Conservation (phyloP, 73 alveolate genomes). For the Paramecium octaurelia region DNA sequence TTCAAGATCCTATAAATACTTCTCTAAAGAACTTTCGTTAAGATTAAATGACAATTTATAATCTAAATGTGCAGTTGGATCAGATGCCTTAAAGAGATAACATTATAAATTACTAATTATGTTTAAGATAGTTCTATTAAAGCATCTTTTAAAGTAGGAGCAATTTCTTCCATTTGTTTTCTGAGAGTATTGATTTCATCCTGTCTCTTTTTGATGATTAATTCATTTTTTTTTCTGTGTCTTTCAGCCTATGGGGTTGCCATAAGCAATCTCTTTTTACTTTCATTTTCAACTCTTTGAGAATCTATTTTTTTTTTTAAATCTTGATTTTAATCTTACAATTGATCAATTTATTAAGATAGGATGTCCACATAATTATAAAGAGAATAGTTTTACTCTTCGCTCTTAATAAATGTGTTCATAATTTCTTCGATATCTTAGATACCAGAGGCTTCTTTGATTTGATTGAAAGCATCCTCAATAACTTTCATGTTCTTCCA, state of each 20-base stretch:
- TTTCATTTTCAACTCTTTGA: constrained; percentile 54
- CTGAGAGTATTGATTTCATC: constrained; percentile 52
- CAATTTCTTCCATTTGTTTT: constrained; percentile 48
- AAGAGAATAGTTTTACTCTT: constrained; percentile 82
- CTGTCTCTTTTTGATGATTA: neutral
- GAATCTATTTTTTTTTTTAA: constrained; percentile 76
- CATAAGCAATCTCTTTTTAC: constrained; percentile 35
- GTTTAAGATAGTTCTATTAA: constrained; percentile 49
- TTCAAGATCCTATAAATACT: constrained; percentile 57
- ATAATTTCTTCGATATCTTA: constrained; percentile 86
- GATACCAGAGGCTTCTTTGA: constrained; percentile 81
- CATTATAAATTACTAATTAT: neutral
- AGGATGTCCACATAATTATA: constrained; percentile 80
- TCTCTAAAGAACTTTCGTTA: constrained; percentile 53
- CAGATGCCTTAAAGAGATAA: neutral
- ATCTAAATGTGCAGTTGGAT: constrained; percentile 41
- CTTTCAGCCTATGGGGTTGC: constrained; percentile 64
- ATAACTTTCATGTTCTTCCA: constrained; percentile 80
- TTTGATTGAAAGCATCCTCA: constrained; percentile 80
- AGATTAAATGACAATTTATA: constrained; percentile 55
- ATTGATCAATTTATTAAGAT: constrained; percentile 75
- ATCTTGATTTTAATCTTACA: constrained; percentile 70
- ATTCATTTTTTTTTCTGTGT: constrained; percentile 53
- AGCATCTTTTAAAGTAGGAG: constrained; percentile 23
- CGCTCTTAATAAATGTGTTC: constrained; percentile 86